A percentile compares a stretch with the other conserved stretches of the same genome.
phyloP scores from a whole-genome alignment of 2,329 filamentous ascomycete species.

The Talaromyces sp. region DNA sequence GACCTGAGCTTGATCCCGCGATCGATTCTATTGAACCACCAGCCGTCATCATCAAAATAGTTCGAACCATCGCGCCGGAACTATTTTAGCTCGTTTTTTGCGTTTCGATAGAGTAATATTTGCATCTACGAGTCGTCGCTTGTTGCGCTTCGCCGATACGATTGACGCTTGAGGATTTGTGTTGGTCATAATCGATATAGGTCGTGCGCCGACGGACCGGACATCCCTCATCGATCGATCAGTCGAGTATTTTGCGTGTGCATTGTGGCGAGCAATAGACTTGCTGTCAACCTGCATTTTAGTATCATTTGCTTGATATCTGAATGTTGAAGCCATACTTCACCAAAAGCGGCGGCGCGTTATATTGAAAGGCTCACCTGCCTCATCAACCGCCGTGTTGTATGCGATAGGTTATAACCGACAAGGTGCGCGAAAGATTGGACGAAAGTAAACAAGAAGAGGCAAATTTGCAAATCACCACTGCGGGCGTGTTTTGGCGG shows the following conservation, averaged over 20 bases:
- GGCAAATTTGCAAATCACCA: neutral
- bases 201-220: neutral
- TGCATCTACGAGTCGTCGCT: neutral
- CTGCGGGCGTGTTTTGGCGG: neutral
- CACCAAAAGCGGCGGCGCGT: neutral
- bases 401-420: neutral
- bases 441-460: neutral
- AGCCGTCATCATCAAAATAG: slow-evolving; percentile 6
- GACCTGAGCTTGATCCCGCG: slow-evolving; percentile 6
- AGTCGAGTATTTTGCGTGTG: neutral
- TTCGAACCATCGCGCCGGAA: slow-evolving; percentile 2
- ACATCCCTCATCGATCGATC: neutral
- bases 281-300: neutral
- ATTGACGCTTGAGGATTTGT: neutral
- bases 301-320: slow-evolving; percentile 1
- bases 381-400: neutral
- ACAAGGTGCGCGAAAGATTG: neutral
- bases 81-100: neutral
- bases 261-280: neutral
- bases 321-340: neutral
- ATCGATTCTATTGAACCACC: neutral
- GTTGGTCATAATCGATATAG: neutral
- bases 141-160: neutral
- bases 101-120: neutral
- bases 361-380: neutral